Evolutionary conservation across 2,329 filamentous ascomycete genomes (phyloP), one percentile per base, ranked within the genome.

Genomic region (Colletotrichum sp.): DNA sequence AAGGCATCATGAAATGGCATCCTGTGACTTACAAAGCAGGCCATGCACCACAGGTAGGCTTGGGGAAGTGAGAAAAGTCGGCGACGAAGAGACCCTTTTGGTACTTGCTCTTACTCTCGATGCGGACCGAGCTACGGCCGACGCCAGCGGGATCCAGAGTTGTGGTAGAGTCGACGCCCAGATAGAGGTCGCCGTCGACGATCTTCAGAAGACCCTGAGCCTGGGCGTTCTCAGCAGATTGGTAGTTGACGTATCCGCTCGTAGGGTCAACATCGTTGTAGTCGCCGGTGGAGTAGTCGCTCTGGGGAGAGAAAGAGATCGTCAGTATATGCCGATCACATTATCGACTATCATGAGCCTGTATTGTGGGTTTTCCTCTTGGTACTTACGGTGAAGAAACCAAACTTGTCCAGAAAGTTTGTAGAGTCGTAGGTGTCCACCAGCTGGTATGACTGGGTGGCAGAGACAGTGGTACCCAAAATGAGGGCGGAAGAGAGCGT

Each of bases 61-160:
- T 87, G 34, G 94, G 94, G 85, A 96, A 92, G 80, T 95, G 93
- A 16, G 86, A 87, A 78, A 95, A 90, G 80, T 95, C 92, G 60
- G 93, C 87, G 59, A 96, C 91, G 80, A 95, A 90, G 32, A 95
- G 90, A 30, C 93, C 94, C 73, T 91, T 88, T 77, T 88, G 91
- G 85, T 93, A 96, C 8, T 84, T 82, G 65, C 88, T 87, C 74
- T 88, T 92, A 81, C 92, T 94, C 77, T 91, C 90, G 19, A 96
- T 82, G 48, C 94, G 89, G 34, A 96, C 91, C 78, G 92, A 94
- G 77, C 84, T 84, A 25, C 90, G 86, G 57, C 87, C 87, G 39
- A 79, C 72, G 67, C 82, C 80, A 8, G 69, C 72, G 65, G 66
- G 60, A 8, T 77, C 78, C 5, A 82, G 80, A n/a, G 76, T 75